These are phyloP conservation scores for Neoscytalidium dimidiatum DNA, from an alignment of 2,329 filamentous ascomycete genomes.

Conservation along the genomic window DNA sequence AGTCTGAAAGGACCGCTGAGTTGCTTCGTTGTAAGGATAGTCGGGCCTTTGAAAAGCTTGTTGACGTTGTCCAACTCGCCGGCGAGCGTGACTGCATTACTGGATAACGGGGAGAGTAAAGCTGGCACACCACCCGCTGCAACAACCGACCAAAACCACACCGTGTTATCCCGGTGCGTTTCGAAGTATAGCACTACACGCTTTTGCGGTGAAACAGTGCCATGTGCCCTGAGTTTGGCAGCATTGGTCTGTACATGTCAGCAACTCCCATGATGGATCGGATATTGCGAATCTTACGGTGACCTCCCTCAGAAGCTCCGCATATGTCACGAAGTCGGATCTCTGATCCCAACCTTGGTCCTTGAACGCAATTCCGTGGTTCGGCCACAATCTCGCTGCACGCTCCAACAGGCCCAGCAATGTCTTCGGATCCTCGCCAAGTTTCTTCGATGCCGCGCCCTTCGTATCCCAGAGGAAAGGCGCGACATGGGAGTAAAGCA, in stretches of 20 bases:
- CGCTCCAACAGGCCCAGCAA: slow-evolving; percentile 9
- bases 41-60: slow-evolving; percentile 12
- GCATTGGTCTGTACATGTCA: slow-evolving; percentile 10
- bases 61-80: slow-evolving; percentile 18
- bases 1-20: neutral
- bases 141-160: slow-evolving; percentile 19
- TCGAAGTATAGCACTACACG: slow-evolving; percentile 16
- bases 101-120: slow-evolving; percentile 15
- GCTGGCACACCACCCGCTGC: slow-evolving; percentile 12
- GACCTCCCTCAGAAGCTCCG: slow-evolving; percentile 9
- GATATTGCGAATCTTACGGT: neutral
- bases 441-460: neutral
- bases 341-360: slow-evolving; percentile 10
- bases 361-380: slow-evolving; percentile 12
- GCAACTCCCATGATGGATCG: neutral
- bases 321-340: slow-evolving; percentile 11
- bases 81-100: slow-evolving; percentile 7
- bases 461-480: neutral
- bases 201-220: neutral
- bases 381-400: slow-evolving; percentile 11
- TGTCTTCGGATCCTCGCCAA: slow-evolving; percentile 15
- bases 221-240: slow-evolving; percentile 1
- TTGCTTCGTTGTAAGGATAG: slow-evolving; percentile 11
- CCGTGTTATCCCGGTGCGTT: slow-evolving; percentile 10
- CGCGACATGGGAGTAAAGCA: neutral